phyloP scores from a whole-genome alignment of 306 rosid species.

The Astragalus membranaceus region DNA sequence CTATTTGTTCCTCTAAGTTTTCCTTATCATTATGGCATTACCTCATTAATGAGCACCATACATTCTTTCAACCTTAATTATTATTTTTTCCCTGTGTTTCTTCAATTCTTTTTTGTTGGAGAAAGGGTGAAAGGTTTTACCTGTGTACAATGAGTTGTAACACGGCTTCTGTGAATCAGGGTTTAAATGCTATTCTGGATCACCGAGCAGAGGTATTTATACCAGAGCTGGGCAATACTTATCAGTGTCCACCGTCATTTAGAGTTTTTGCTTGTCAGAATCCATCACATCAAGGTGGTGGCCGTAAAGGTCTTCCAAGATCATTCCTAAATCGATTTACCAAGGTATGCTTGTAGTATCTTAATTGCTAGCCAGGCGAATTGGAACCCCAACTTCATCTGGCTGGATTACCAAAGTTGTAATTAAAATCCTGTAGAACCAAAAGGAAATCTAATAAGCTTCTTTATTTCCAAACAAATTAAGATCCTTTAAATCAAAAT shows the following conservation, averaged over 20 bases:
- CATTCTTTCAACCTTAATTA: background rate
- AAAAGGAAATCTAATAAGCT: background rate
- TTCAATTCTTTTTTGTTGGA: background rate
- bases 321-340: constrained; percentile 92
- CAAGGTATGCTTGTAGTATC: constrained; percentile 45
- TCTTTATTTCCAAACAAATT: background rate
- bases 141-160: constrained; percentile 7
- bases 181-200: constrained; percentile 93
- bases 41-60: background rate
- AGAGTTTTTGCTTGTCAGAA: constrained; percentile 97
- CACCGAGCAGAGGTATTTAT: constrained; percentile 97
- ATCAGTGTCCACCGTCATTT: constrained; percentile 76
- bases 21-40: background rate
- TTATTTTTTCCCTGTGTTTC: background rate
- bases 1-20: background rate
- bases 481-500: background rate
- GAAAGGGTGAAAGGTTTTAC: background rate
- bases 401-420: background rate
- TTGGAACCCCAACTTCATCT: background rate
- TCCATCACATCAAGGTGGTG: constrained; percentile 92
- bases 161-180: constrained; percentile 37
- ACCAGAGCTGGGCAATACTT: constrained; percentile 79
- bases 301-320: constrained; percentile 91
- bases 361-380: background rate
- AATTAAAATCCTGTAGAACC: background rate